A percentile compares a stretch with the other conserved stretches of the same genome.
These are phyloP conservation scores for Cyclaneusma minus DNA, from an alignment of 2,329 filamentous ascomycete genomes.

Conservation along the genomic window DNA sequence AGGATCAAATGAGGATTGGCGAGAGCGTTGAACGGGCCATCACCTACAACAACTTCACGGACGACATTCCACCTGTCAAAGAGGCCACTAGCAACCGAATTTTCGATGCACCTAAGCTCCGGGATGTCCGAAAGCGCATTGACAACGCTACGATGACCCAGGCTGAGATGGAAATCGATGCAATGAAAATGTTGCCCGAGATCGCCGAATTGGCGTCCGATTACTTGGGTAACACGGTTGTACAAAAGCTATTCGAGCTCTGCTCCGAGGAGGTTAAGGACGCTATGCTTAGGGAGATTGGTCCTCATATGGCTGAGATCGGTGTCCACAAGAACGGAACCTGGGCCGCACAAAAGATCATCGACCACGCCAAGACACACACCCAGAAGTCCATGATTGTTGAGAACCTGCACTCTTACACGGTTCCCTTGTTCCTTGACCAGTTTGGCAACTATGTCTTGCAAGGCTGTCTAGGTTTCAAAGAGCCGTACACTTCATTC, in stretches of 20 bases:
- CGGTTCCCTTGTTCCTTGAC: slow-evolving; percentile 82
- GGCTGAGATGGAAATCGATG: slow-evolving; percentile 82
- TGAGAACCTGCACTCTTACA: slow-evolving; percentile 70
- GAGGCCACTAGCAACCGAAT: slow-evolving; percentile 81
- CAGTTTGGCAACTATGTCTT: slow-evolving; percentile 98
- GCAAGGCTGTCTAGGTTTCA: slow-evolving; percentile 90
- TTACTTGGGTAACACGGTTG: slow-evolving; percentile 97
- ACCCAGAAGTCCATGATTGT: slow-evolving; percentile 74
- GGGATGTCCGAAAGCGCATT: slow-evolving; percentile 93
- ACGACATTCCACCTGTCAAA: slow-evolving; percentile 77
- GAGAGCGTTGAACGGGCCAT: slow-evolving; percentile 64
- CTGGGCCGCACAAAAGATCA: slow-evolving; percentile 98
- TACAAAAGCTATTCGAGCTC: slow-evolving; percentile 95
- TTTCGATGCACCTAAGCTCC: slow-evolving; percentile 84
- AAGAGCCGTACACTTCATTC: slow-evolving; percentile 78
- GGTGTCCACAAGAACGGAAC: slow-evolving; percentile 98
- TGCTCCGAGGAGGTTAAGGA: slow-evolving; percentile 85
- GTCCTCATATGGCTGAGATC: slow-evolving; percentile 87
- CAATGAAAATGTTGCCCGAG: slow-evolving; percentile 87
- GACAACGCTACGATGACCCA: slow-evolving; percentile 83
- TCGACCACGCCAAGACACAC: slow-evolving; percentile 81
- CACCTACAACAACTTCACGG: slow-evolving; percentile 52
- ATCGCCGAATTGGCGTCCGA: slow-evolving; percentile 91
- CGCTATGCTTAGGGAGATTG: slow-evolving; percentile 77
- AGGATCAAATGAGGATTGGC: slow-evolving; percentile 60